Conservation (phyloP, 1,284 basidiomycete species). For the Papiliotrema fonsecae region DNA sequence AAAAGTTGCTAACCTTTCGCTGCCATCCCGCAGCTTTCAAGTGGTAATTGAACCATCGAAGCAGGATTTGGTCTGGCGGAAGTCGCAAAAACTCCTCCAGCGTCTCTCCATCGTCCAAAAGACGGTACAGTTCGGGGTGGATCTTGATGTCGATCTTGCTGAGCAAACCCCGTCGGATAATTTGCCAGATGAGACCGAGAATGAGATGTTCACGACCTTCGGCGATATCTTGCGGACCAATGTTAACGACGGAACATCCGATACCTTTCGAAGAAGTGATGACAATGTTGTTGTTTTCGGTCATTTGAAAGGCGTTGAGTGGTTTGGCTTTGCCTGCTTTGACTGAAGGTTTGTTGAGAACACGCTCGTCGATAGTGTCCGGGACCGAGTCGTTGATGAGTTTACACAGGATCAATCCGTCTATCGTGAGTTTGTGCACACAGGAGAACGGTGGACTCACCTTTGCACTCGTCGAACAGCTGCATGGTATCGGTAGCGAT, state of each 20-base stretch:
- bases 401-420: slow-evolving; percentile 94
- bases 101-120: slow-evolving; percentile 94
- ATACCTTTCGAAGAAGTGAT: slow-evolving; percentile 97
- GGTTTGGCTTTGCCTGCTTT: slow-evolving; percentile 57
- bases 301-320: slow-evolving; percentile 95
- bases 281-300: slow-evolving; percentile 99
- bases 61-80: slow-evolving; percentile 92
- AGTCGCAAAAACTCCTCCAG: slow-evolving; percentile 89
- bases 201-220: slow-evolving; percentile 96
- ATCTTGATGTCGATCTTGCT: slow-evolving; percentile 96
- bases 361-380: slow-evolving; percentile 97
- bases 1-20: slow-evolving; percentile 90
- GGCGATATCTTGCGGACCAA: slow-evolving; percentile 86
- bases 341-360: slow-evolving; percentile 78
- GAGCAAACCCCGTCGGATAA: slow-evolving; percentile 89
- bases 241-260: slow-evolving; percentile 97
- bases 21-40: slow-evolving; percentile 92
- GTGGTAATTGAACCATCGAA: slow-evolving; percentile 99
- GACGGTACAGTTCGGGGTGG: slow-evolving; percentile 91
- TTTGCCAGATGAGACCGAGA: slow-evolving; percentile 97
- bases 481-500: slow-evolving; percentile 99
- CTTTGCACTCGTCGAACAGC: slow-evolving; percentile 90
- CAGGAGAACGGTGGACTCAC: slow-evolving; percentile 30
- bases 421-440: slow-evolving; percentile 43
- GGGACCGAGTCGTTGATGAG: slow-evolving; percentile 99